Base-by-base conservation (phyloP, 768 basidiomycete species). In the Auricularia cornea region DNA sequence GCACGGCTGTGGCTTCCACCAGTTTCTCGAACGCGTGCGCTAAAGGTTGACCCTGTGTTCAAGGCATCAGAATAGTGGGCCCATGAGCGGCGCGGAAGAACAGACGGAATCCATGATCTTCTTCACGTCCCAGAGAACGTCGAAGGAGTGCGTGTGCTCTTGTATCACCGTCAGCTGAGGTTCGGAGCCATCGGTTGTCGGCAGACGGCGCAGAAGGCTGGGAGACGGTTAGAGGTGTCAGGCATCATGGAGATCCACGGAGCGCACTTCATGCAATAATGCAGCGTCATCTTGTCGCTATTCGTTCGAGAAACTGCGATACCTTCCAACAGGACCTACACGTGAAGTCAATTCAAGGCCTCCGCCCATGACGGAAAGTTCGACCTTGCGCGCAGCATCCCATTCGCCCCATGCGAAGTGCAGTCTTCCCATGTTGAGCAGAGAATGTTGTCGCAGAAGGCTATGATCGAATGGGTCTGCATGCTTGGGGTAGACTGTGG, bases 361-460 rank as follows among this genome's bases (percentile, higher is more conserved):
- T 64, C 44, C 23, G 35, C 35, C 26, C 5, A 33, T 64, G 38
- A 66, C 2, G 12, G 23, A n/a, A 8, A 11, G 26, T 62, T 72
- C 28, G 63, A 88, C 90, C 78, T 89, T 83, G 61, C 84, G 80
- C 30, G 87, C 87, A 40, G 89, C 88, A 16, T 79, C 78, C 68
- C 78, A 81, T 72, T 94, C 90, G 51, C 82, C 80, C 23, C 84
- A 82, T 41, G 84, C 74, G 70, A 88, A 92, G 69, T 94, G 89
- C 81, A 90, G 84, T 33, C 87, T 82, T 29, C 89, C 87, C 18
- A 94, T 75, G 66, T 89, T 88, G 44, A 94, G 77, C 63, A 94
- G 72, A 1, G 90, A 89, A 70, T 90, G 88, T 65, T 92, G 91
- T 59, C 91, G 88, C 63, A 89, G 73, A 4, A 89, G 89, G 20